Evolutionary conservation across 805 yeast genomes (phyloP).

Genomic region (Barnettozyma wickerhamii): DNA sequence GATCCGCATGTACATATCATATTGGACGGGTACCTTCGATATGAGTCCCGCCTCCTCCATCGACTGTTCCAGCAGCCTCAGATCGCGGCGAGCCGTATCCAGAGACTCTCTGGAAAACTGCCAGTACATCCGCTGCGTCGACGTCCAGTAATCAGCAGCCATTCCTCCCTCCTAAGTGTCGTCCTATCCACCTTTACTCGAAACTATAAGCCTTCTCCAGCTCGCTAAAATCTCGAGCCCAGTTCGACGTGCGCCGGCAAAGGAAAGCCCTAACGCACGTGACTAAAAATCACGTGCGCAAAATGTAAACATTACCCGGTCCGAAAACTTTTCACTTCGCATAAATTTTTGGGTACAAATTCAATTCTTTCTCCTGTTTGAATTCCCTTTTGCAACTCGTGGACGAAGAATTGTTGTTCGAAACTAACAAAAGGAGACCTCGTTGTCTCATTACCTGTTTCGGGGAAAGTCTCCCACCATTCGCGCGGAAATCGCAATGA

Average conservation of each 20-base stretch:
- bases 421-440: slow-evolving; percentile 54
- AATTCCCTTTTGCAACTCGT: slow-evolving; percentile 41
- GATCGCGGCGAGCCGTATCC: slow-evolving; percentile 35
- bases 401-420: slow-evolving; percentile 73
- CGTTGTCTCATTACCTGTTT: slow-evolving; percentile 38
- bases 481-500: slow-evolving; percentile 59
- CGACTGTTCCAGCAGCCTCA: slow-evolving; percentile 34
- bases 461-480: slow-evolving; percentile 91
- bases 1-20: slow-evolving; percentile 59
- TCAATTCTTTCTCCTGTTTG: slow-evolving; percentile 1
- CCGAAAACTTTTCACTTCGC: too few species aligned
- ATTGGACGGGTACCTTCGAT: slow-evolving; percentile 37
- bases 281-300: background rate
- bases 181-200: background rate
- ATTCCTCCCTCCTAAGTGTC: slow-evolving; percentile 18
- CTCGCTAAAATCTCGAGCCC: too few species aligned
- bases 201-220: too few species aligned
- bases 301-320: too few species aligned
- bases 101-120: slow-evolving; percentile 66
- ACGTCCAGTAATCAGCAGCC: slow-evolving; percentile 89
- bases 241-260: too few species aligned
- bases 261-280: background rate
- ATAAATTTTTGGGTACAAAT: background rate
- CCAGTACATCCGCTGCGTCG: slow-evolving; percentile 81
- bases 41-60: slow-evolving; percentile 37